Percentiles rank a stretch among this genome's conserved stretches.
These are phyloP conservation scores for Fusarium sp. DNA, from an alignment of 2,329 filamentous ascomycete genomes.

Conservation along the genomic window DNA sequence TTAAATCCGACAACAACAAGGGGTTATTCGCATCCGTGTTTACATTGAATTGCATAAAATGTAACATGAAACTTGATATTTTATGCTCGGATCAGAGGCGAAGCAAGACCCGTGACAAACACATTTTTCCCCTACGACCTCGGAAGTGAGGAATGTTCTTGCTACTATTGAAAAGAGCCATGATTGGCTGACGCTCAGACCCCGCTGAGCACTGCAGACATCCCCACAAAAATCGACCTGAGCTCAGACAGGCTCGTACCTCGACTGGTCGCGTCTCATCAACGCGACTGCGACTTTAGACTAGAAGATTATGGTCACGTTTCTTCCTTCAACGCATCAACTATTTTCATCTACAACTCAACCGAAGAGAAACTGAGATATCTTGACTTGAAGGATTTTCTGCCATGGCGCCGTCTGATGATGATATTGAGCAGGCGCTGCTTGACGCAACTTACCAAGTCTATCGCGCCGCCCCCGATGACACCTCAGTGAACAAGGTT, in stretches of 20 bases:
- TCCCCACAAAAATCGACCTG: conserved; percentile 22
- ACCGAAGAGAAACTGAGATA: neutral
- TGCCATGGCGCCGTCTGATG: conserved; percentile 54
- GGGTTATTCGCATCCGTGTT: neutral
- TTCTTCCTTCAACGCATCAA: neutral
- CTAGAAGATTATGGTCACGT: neutral
- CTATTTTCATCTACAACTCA: neutral
- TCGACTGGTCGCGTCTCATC: conserved; percentile 26
- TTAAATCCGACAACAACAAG: conserved; percentile 3
- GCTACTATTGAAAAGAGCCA: neutral
- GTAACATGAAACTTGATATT: neutral
- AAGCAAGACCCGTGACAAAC: neutral
- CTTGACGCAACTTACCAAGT: conserved; percentile 58
- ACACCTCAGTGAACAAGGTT: conserved; percentile 67
- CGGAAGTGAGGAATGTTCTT: neutral
- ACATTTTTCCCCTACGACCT: neutral
- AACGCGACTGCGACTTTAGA: conserved; percentile 31
- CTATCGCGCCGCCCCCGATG: conserved; percentile 56
- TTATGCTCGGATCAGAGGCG: neutral
- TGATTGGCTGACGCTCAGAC: conserved; percentile 36
- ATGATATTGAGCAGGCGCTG: conserved; percentile 58
- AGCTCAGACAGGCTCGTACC: conserved; percentile 4
- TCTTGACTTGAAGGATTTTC: neutral
- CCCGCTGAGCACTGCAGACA: conserved; percentile 14
- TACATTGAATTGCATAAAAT: neutral